Evolutionary conservation across 1,139 yeast genomes (phyloP), one percentile per base, ranked within the genome.

Genomic region (Debaryomyces singareniensis): DNA sequence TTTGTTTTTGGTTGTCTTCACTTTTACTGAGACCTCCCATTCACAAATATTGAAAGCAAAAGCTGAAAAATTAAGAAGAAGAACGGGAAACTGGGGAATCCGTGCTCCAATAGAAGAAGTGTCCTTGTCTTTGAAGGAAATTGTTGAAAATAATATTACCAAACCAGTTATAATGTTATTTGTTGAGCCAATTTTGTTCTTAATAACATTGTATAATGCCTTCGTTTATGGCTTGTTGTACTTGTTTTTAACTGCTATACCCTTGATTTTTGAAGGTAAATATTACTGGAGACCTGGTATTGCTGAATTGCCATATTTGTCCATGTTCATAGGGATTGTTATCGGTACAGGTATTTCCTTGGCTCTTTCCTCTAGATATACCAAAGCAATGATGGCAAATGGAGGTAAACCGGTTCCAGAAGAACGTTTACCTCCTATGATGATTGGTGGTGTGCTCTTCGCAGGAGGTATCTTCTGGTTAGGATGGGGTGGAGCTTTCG

Each of bases 141-240:
- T 84, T 37, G 68, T 64, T 13, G 75, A 78, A 40, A 79, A 77
- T 46, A 81, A 78, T 42, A 51, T 83, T 28, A 47, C 77, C 5
- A 69, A 91, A 55, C 93, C 93, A 5, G 32, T 82, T 15, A 49
- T 49, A 18, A 77, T 82, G 84, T 59, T 82, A 38, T 48, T 71
- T 35, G 58, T 64, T 7, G 93, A 82, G 50, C 89, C 91, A 20
- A 76, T 81, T 35, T 53, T 82, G 39, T 60, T 80, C 15, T 53
- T 78, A 29, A 56, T 82, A 37, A 69, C 86, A 16, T 46, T 82
- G 26, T 83, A 82, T 64, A 80, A 77, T 45, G 78, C 93, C 2
- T 81, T 83, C 53, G 75, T 82, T 37, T 83, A 83, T 48, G 93
- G 89, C 42, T 77, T 83, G 51, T 55, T 82, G 29, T 83, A 83